Evolutionary conservation across 257 asterid species (phyloP).

Genomic region (Ilex asprella): DNA sequence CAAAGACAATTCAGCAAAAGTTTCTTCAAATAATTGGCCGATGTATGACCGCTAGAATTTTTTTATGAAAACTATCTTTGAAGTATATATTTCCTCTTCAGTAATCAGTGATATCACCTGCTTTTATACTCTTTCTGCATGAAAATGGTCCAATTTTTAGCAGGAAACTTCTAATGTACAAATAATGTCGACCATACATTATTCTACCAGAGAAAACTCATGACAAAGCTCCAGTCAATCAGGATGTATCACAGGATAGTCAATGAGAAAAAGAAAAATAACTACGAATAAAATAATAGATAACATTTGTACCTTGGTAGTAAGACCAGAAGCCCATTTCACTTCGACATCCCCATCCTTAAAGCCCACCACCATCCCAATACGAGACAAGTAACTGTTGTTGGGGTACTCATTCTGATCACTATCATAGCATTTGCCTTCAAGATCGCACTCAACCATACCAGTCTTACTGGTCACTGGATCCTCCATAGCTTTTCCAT

Average conservation of each 20-base stretch:
- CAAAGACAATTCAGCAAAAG: too few relatives aligned
- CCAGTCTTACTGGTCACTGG: constrained; percentile 13
- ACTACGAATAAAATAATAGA: constrained; percentile 1
- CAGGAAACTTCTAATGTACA: too few relatives aligned
- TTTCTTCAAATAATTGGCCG: too few relatives aligned
- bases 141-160: too few relatives aligned
- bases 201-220: too few relatives aligned
- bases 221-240: too few relatives aligned
- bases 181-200: too few relatives aligned
- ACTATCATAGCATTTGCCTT: constrained; percentile 15
- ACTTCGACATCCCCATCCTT: constrained; percentile 57
- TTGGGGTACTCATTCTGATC: constrained; percentile 19
- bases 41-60: too few relatives aligned
- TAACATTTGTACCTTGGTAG: constrained; percentile 44
- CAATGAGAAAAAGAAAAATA: neutral
- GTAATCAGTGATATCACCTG: too few relatives aligned
- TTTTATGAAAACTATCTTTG: too few relatives aligned
- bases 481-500: constrained; percentile 9
- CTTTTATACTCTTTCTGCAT: too few relatives aligned
- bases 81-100: too few relatives aligned
- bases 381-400: constrained; percentile 33
- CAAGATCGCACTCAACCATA: constrained; percentile 13
- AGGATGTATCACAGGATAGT: neutral
- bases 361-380: constrained; percentile 66
- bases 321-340: constrained; percentile 81